phyloP scores from a whole-genome alignment of 202 grass and related monocot genomes.

The Setaria viridis region DNA sequence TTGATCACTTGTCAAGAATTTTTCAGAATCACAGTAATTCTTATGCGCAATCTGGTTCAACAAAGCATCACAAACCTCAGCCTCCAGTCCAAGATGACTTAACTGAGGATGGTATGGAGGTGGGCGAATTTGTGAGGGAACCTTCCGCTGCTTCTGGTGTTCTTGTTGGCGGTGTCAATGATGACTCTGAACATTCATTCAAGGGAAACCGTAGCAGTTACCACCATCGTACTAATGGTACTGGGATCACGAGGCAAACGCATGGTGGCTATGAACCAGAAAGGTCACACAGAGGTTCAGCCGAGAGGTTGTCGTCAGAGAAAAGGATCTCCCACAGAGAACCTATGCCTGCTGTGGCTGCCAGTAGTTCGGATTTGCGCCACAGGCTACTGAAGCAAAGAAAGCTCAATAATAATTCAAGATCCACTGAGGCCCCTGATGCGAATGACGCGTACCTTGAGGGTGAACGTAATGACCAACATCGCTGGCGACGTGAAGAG shows the following conservation, averaged over 20 bases:
- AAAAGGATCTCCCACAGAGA: slow-evolving; percentile 50
- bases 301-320: slow-evolving; percentile 38
- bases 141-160: slow-evolving; percentile 60
- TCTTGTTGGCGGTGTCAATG: neutral
- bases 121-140: slow-evolving; percentile 63
- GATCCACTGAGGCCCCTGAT: slow-evolving; percentile 22
- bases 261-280: slow-evolving; percentile 52
- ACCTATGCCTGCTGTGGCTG: neutral
- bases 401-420: slow-evolving; percentile 46
- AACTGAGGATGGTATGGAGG: slow-evolving; percentile 49
- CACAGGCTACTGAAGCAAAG: slow-evolving; percentile 71
- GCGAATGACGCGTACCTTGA: slow-evolving; percentile 45
- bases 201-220: slow-evolving; percentile 44
- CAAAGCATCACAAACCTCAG: slow-evolving; percentile 41
- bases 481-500: slow-evolving; percentile 30
- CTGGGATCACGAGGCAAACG: slow-evolving; percentile 30
- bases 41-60: slow-evolving; percentile 30
- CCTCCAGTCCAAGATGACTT: slow-evolving; percentile 36
- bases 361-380: slow-evolving; percentile 59
- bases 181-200: slow-evolving; percentile 44
- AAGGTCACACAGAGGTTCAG: slow-evolving; percentile 33
- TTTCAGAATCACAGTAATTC: slow-evolving; percentile 48
- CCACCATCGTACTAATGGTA: slow-evolving; percentile 36
- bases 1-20: slow-evolving; percentile 13
- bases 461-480: slow-evolving; percentile 35